Percentiles rank a stretch among this genome's conserved stretches.
These are phyloP conservation scores for Ceriops tagal DNA, from an alignment of 345 rosid species.

Conservation along the genomic window DNA sequence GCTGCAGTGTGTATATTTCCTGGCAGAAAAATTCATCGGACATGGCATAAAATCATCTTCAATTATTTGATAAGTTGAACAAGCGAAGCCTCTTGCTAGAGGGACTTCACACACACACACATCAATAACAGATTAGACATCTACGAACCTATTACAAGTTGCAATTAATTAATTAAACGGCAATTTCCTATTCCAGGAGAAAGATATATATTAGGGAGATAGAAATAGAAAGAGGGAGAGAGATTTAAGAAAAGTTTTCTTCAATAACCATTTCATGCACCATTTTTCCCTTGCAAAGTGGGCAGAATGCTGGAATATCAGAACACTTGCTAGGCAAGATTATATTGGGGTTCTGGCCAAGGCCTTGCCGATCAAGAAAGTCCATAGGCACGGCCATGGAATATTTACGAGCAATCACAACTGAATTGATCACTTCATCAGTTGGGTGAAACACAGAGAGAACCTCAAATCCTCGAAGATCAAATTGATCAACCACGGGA, in stretches of 20 bases:
- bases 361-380: slow-evolving; percentile 15
- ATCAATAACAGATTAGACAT: too few relatives aligned
- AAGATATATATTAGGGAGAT: too few relatives aligned
- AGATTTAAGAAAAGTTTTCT: slow-evolving; percentile 29
- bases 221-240: too few relatives aligned
- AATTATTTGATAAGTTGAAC: too few relatives aligned
- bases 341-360: slow-evolving; percentile 15
- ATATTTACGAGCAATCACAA: slow-evolving; percentile 61
- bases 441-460: slow-evolving; percentile 73
- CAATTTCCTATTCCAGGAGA: too few relatives aligned
- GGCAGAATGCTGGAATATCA: slow-evolving; percentile 52
- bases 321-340: slow-evolving; percentile 55
- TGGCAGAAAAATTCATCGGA: too few relatives aligned
- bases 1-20: too few relatives aligned
- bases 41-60: too few relatives aligned
- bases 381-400: neutral
- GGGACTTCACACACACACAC: too few relatives aligned
- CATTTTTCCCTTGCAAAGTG: slow-evolving; percentile 54
- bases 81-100: too few relatives aligned
- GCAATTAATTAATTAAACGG: too few relatives aligned
- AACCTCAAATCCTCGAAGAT: slow-evolving; percentile 71
- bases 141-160: too few relatives aligned
- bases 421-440: slow-evolving; percentile 79
- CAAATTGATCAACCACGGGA: slow-evolving; percentile 67
- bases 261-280: slow-evolving; percentile 61